These are phyloP conservation scores for Schizochytrium sp. DNA, from an alignment of 108 stramenopile species.

Conservation along the genomic window DNA sequence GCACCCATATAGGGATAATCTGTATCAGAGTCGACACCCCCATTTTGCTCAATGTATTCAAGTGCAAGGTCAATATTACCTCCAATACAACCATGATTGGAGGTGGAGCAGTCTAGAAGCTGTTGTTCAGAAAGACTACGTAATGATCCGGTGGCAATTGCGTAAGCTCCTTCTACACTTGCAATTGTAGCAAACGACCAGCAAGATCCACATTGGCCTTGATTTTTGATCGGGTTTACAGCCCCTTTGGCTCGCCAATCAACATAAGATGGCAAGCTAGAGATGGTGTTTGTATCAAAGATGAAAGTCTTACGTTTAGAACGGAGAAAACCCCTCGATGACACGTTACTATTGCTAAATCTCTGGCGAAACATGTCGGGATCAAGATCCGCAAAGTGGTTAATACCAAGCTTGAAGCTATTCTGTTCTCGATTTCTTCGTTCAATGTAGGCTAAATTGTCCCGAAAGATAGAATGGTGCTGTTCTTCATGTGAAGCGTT, in stretches of 20 bases:
- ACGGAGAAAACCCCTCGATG: background rate
- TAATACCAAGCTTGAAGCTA: conserved; percentile 59
- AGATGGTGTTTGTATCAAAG: background rate
- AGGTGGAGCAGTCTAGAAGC: conserved; percentile 68
- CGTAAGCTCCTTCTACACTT: conserved; percentile 86
- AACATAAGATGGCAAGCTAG: background rate
- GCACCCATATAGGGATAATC: conserved; percentile 75
- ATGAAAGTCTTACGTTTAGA: background rate
- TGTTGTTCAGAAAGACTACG: conserved; percentile 80
- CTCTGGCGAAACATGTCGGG: conserved; percentile 7
- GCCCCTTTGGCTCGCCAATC: conserved; percentile 63
- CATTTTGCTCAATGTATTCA: conserved; percentile 76
- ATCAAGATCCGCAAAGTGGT: conserved; percentile 61
- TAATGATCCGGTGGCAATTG: conserved; percentile 72
- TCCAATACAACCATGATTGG: conserved; percentile 77
- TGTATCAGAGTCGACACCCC: conserved; percentile 74
- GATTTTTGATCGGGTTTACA: conserved; percentile 74
- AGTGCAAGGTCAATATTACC: conserved; percentile 78
- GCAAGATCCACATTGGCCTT: conserved; percentile 91
- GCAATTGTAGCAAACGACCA: conserved; percentile 97
- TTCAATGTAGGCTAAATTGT: background rate
- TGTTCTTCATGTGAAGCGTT: background rate
- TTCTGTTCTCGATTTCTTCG: background rate
- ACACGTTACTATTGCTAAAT: background rate
- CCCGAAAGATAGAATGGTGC: conserved; percentile 16